Percentiles rank a stretch among this genome's conserved stretches.
Conservation (phyloP, 148 eudicot species). For the Beta vulgaris region DNA sequence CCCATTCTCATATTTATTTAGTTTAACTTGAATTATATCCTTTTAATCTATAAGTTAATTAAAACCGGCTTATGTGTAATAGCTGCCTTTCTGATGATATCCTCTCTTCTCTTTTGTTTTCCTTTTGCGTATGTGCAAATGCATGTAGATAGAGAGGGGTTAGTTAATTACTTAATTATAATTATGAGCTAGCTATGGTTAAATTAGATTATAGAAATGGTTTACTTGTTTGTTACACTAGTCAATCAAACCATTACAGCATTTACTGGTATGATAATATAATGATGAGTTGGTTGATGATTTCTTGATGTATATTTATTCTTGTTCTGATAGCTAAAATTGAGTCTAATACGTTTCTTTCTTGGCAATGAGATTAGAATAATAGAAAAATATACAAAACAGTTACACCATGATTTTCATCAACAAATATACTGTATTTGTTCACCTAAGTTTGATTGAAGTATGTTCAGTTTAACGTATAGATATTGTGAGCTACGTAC, state of each 20-base stretch:
- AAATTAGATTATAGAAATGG: not conserved
- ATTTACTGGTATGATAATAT: not conserved
- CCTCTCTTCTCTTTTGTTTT: constrained; percentile 23
- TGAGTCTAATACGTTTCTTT: not conserved
- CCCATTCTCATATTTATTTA: not conserved
- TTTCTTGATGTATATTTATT: not conserved
- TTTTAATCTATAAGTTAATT: constrained; percentile 9
- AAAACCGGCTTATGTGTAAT: not conserved
- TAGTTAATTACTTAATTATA: constrained; percentile 11
- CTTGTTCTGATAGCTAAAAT: not conserved
- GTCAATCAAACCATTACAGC: not conserved
- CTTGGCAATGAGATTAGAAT: constrained; percentile 1
- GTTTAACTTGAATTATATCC: constrained; percentile 1
- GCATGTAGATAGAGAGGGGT: constrained; percentile 25
- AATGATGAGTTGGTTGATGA: not conserved
- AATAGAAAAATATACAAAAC: not conserved
- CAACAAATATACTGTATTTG: no score
- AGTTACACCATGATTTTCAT: not conserved
- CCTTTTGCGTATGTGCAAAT: constrained; percentile 21
- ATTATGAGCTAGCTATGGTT: constrained; percentile 9
- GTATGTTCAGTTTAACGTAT: not conserved
- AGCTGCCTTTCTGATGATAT: constrained; percentile 1
- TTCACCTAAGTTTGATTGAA: not conserved
- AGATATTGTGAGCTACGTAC: not conserved
- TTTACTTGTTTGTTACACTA: constrained; percentile 8